Evolutionary conservation across 768 basidiomycete species (phyloP).

Genomic region (Amanita pseudoporphyria): DNA sequence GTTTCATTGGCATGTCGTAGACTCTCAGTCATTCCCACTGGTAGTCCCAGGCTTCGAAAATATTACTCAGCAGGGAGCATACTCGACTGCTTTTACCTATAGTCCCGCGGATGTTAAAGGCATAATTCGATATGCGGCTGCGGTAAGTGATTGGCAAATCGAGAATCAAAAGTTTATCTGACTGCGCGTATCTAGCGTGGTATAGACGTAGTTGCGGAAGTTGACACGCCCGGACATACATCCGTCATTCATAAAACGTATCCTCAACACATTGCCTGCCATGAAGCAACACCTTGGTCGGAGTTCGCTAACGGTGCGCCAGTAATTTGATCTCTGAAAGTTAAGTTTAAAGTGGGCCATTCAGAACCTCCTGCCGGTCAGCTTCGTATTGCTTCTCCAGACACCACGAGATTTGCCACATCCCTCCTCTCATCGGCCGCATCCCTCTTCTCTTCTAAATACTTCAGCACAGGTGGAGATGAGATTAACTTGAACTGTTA

Average conservation of each 20-base stretch:
- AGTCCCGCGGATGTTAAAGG: conserved; percentile 42
- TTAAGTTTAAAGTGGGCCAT: not conserved
- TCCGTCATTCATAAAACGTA: conserved; percentile 52
- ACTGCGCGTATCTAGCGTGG: conserved; percentile 36
- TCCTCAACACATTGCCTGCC: conserved; percentile 72
- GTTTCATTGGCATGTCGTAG: conserved; percentile 81
- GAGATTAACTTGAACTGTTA: conserved; percentile 70
- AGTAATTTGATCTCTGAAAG: not conserved
- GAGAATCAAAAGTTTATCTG: conserved; percentile 1
- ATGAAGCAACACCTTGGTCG: conserved; percentile 46
- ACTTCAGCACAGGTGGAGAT: conserved; percentile 78
- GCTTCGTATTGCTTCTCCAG: conserved; percentile 55
- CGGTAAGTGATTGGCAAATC: conserved; percentile 31
- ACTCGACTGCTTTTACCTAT: conserved; percentile 47
- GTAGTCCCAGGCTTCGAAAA: conserved; percentile 50
- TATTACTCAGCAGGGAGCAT: conserved; percentile 57
- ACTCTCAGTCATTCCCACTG: conserved; percentile 77
- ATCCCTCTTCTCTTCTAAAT: conserved; percentile 37
- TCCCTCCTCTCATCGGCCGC: conserved; percentile 45
- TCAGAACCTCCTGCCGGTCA: conserved; percentile 79
- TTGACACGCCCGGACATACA: conserved; percentile 84
- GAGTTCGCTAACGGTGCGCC: conserved; percentile 42
- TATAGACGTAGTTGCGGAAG: conserved; percentile 66
- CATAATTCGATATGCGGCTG: conserved; percentile 59
- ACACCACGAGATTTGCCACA: conserved; percentile 51